Conservation (phyloP, 192 early-diverging fungal genomes). For the Spizellomyces punctatus region DNA sequence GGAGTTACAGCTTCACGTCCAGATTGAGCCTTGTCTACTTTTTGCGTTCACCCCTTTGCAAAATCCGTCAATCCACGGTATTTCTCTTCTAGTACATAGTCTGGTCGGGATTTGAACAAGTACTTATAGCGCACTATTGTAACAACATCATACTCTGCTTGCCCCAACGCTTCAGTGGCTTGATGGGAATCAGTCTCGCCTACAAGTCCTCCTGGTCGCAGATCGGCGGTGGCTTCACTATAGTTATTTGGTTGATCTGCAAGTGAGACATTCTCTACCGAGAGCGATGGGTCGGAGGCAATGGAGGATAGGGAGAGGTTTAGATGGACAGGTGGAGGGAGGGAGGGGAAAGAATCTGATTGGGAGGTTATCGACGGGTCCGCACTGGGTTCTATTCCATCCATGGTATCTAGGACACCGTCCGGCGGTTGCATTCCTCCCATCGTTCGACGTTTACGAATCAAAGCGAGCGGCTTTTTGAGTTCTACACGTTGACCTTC, state of each 20-base stretch:
- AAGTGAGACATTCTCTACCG: neutral
- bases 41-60: too few relatives aligned
- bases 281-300: neutral
- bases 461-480: slow-evolving; percentile 20
- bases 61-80: slow-evolving; percentile 27
- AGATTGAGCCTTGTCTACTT: too few relatives aligned
- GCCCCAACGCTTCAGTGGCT: neutral
- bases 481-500: slow-evolving; percentile 28
- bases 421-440: neutral
- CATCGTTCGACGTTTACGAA: slow-evolving; percentile 4
- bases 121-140: slow-evolving; percentile 31
- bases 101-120: slow-evolving; percentile 29
- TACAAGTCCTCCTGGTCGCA: neutral
- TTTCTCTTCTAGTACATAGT: slow-evolving; percentile 29
- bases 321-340: too few relatives aligned
- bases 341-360: too few relatives aligned
- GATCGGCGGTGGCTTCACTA: neutral
- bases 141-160: slow-evolving; percentile 20
- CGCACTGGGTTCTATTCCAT: neutral
- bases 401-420: neutral
- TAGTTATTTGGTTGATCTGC: neutral
- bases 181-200: neutral
- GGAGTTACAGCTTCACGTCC: too few relatives aligned
- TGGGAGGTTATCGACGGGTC: neutral
- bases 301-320: too few relatives aligned